phyloP scores from a whole-genome alignment of 2,329 filamentous ascomycete species.

The Calycina herbarum region DNA sequence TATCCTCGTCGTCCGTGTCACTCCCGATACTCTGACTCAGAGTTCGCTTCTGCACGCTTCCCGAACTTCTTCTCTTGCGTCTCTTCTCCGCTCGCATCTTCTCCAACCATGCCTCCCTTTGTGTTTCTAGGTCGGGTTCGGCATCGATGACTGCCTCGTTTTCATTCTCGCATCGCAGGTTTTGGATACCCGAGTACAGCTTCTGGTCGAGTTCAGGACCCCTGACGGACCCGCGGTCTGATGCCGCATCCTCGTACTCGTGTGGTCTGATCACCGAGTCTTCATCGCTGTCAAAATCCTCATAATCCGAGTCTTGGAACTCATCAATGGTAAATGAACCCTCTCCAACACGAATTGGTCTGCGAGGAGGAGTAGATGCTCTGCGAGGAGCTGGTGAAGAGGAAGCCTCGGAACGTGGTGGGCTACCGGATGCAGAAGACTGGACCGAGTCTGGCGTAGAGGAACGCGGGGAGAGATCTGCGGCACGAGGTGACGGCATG shows the following conservation, averaged over 20 bases:
- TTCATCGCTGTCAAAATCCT: slow-evolving; percentile 32
- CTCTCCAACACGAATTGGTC: slow-evolving; percentile 22
- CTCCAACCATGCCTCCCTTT: slow-evolving; percentile 32
- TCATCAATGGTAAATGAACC: slow-evolving; percentile 38
- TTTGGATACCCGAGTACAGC: slow-evolving; percentile 24
- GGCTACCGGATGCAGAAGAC: slow-evolving; percentile 31
- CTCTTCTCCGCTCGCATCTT: slow-evolving; percentile 28
- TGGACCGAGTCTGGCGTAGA: slow-evolving; percentile 38
- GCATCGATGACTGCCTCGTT: slow-evolving; percentile 9
- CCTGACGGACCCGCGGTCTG: slow-evolving; percentile 29
- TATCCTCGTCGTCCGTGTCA: slow-evolving; percentile 39
- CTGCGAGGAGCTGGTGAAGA: slow-evolving; percentile 24
- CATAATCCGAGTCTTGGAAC: slow-evolving; percentile 33
- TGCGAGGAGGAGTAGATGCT: slow-evolving; percentile 19
- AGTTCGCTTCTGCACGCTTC: slow-evolving; percentile 36
- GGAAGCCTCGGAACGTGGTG: slow-evolving; percentile 33
- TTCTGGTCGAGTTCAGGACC: slow-evolving; percentile 28
- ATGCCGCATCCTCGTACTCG: slow-evolving; percentile 26
- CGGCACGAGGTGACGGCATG: slow-evolving; percentile 36
- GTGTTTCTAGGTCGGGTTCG: slow-evolving; percentile 17
- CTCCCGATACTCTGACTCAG: slow-evolving; percentile 37
- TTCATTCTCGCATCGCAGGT: slow-evolving; percentile 27
- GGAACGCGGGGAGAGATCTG: slow-evolving; percentile 44
- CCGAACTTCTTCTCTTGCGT: slow-evolving; percentile 34
- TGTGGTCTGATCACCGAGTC: slow-evolving; percentile 16